These are phyloP conservation scores for Bothriochloa decipiens DNA, from an alignment of 176 grass and related monocot genomes.

Conservation along the genomic window DNA sequence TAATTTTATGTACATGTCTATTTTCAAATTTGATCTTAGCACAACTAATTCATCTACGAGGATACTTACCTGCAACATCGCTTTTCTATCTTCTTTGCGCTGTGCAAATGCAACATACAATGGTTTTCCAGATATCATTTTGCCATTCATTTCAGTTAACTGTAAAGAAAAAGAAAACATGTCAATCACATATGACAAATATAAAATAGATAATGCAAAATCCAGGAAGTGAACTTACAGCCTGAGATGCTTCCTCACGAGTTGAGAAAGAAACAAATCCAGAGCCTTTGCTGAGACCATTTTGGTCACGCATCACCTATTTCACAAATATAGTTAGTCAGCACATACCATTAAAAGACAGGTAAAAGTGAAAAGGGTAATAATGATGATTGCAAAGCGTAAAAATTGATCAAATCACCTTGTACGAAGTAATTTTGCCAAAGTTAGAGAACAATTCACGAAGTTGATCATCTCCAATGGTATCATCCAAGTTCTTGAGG, in stretches of 20 bases:
- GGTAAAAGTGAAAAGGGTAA: neutral
- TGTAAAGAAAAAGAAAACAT: slow-evolving; percentile 35
- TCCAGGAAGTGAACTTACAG: slow-evolving; percentile 63
- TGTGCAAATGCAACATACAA: slow-evolving; percentile 94
- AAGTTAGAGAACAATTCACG: slow-evolving; percentile 68
- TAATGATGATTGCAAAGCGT: slow-evolving; percentile 1
- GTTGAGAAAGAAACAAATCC: slow-evolving; percentile 88
- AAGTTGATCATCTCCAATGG: slow-evolving; percentile 75
- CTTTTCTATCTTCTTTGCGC: slow-evolving; percentile 93
- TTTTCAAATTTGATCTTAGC: neutral
- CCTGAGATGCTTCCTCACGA: slow-evolving; percentile 78
- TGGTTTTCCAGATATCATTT: slow-evolving; percentile 91
- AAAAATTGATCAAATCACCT: slow-evolving; percentile 51
- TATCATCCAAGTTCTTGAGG: slow-evolving; percentile 93
- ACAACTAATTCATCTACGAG: neutral
- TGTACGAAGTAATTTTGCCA: slow-evolving; percentile 90
- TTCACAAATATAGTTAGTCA: slow-evolving; percentile 34
- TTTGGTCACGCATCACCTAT: slow-evolving; percentile 85
- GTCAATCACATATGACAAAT: slow-evolving; percentile 1
- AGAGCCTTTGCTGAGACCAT: slow-evolving; percentile 87
- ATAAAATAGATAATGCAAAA: neutral
- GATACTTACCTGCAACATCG: slow-evolving; percentile 73
- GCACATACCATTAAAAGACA: slow-evolving; percentile 17
- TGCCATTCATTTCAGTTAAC: slow-evolving; percentile 92
- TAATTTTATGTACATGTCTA: neutral